Evolutionary conservation across 441 rosid genomes (phyloP).

Genomic region (Flueggea neowawraea): DNA sequence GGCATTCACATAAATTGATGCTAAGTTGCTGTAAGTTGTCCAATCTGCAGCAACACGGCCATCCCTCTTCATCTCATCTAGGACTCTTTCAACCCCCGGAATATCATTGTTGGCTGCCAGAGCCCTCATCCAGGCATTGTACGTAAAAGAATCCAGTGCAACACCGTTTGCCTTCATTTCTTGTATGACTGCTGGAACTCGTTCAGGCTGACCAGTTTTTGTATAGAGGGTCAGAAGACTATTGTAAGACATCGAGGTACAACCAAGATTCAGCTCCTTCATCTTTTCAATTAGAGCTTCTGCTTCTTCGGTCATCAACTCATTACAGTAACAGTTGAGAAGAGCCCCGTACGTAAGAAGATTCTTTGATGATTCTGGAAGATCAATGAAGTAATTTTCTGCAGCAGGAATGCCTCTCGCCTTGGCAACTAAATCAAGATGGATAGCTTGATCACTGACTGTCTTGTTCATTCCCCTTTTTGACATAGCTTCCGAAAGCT

Average conservation of each 20-base stretch:
- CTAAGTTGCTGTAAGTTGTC: conserved; percentile 89
- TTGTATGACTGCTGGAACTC: conserved; percentile 57
- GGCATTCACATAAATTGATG: conserved; percentile 72
- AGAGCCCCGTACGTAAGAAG: conserved; percentile 76
- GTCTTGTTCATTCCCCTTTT: conserved; percentile 86
- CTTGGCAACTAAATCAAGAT: conserved; percentile 92
- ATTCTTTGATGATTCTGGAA: conserved; percentile 76
- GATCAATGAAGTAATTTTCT: conserved; percentile 69
- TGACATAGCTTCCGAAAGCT: conserved; percentile 81
- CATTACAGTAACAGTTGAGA: conserved; percentile 83
- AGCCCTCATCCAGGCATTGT: conserved; percentile 95
- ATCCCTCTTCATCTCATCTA: conserved; percentile 85
- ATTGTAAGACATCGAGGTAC: conserved; percentile 73
- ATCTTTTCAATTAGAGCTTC: conserved; percentile 75
- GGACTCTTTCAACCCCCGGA: conserved; percentile 75
- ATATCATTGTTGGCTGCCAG: conserved; percentile 67
- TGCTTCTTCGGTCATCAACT: conserved; percentile 71
- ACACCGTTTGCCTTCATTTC: conserved; percentile 71
- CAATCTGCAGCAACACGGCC: conserved; percentile 80
- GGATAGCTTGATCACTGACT: conserved; percentile 88
- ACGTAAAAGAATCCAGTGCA: conserved; percentile 61
- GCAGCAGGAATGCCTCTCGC: conserved; percentile 71
- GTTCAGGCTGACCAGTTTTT: conserved; percentile 58
- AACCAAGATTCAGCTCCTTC: conserved; percentile 79
- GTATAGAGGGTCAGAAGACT: conserved; percentile 85